Evolutionary conservation across 768 basidiomycete species (phyloP), one percentile per base, ranked within the genome.

Genomic region (Pleurotus tuoliensis): DNA sequence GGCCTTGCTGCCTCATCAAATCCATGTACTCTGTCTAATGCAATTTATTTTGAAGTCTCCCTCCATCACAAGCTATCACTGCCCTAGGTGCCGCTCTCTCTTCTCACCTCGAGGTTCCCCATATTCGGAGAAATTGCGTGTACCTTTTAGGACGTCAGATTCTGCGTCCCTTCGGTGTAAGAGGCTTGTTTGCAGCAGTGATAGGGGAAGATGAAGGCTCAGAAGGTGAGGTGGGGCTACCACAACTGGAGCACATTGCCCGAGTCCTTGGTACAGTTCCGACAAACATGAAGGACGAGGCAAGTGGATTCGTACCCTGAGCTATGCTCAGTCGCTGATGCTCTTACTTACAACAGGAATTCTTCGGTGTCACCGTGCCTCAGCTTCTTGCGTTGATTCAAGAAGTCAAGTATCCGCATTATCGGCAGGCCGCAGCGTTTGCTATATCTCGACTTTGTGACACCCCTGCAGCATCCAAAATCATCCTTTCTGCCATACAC

Each of bases 191-290:
- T 60, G 75, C 78, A 8, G 87, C 88, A 8, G 72, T 92, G 1
- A 86, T 93, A 53, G 83, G 85, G 1, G 86, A 86, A 43, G 80
- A 80, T 37, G 82, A 83, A 16, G 65, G 69, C 0, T 61, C 64
- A 1, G 73, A 68, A 6, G 82, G 82, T 3, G 82, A 84, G 53
- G 75, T 80, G 2, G 76, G 78, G 2, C 63, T 90, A 3, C 82
- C 88, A 58, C 90, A 88, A 65, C 75, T 94, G 25, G 87, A 93
- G 57, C 86, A 87, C 55, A 75, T 92, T 30, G 78, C 89, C 16
- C 75, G 73, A 5, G 76, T 91, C 16, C 66, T 97, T 48, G 76
- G 73, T 43, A 72, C 83, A n/a, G 75, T 86, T 11, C 92, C 93
- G 0, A 68, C 78, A 0, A 75, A 71, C 11, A 79, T 82, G 69